Evolutionary conservation across 2,329 filamentous ascomycete species (phyloP).

Genomic region (Aspergillus fumigatiaffinis): DNA sequence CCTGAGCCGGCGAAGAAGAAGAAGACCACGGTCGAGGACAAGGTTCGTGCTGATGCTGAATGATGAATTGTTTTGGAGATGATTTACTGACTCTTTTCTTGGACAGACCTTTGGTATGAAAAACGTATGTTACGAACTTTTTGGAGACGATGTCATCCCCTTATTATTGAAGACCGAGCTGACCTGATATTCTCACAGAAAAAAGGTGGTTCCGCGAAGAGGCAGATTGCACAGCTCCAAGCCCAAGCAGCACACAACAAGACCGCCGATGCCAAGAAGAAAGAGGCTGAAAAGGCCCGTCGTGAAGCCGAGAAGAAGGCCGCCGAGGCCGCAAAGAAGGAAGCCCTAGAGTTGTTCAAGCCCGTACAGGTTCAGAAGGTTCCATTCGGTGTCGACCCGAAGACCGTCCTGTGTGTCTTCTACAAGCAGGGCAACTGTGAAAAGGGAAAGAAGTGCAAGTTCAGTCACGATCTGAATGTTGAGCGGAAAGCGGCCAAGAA

Average conservation of each 20-base stretch:
- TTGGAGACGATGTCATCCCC: background rate
- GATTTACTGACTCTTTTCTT: slow-evolving; percentile 14
- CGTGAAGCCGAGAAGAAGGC: slow-evolving; percentile 87
- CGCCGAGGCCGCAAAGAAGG: slow-evolving; percentile 76
- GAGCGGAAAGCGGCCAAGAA: slow-evolving; percentile 92
- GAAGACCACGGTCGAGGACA: slow-evolving; percentile 69
- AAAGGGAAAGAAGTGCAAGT: slow-evolving; percentile 97
- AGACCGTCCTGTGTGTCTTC: slow-evolving; percentile 94
- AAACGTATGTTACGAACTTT: slow-evolving; percentile 56
- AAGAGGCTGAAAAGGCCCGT: slow-evolving; percentile 59
- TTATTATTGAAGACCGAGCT: background rate
- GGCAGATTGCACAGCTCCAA: slow-evolving; percentile 79
- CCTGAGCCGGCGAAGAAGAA: slow-evolving; percentile 45
- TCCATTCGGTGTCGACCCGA: slow-evolving; percentile 94
- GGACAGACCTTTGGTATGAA: slow-evolving; percentile 93
- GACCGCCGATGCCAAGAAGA: slow-evolving; percentile 83
- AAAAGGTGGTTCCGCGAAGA: slow-evolving; percentile 88
- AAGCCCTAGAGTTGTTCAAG: slow-evolving; percentile 78
- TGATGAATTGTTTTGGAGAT: slow-evolving; percentile 5
- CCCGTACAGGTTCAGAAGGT: slow-evolving; percentile 97
- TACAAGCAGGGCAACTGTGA: slow-evolving; percentile 97
- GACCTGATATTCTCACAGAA: slow-evolving; percentile 52
- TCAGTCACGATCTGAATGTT: slow-evolving; percentile 83
- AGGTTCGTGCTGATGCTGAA: slow-evolving; percentile 42
- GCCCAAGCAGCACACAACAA: slow-evolving; percentile 70